A percentile compares a stretch with the other conserved stretches of the same genome.
Evolutionary conservation across 2,329 filamentous ascomycete genomes (phyloP).

Genomic region (Allantophomopsis lycopodina): DNA sequence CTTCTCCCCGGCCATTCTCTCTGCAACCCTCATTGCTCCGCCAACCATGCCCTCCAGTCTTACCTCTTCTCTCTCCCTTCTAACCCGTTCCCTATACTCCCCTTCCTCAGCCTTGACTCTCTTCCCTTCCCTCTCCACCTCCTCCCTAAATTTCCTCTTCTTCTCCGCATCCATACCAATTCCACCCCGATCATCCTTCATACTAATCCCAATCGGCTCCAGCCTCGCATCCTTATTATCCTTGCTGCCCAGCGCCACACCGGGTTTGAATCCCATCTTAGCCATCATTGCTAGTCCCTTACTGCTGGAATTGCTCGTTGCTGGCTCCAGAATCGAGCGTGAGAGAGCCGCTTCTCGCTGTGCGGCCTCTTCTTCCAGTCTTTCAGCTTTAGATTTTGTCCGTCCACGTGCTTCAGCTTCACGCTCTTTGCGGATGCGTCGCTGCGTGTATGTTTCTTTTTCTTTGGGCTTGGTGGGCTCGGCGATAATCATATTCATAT

Average conservation of each 20-base stretch:
- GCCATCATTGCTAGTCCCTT: constrained; percentile 97
- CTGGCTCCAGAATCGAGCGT: constrained; percentile 52
- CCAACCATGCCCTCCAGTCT: constrained; percentile 55
- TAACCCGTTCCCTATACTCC: constrained; percentile 61
- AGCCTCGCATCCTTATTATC: constrained; percentile 25
- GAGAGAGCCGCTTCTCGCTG: constrained; percentile 65
- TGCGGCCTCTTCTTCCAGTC: constrained; percentile 57
- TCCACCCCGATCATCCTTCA: constrained; percentile 71
- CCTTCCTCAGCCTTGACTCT: constrained; percentile 48
- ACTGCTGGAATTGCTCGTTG: constrained; percentile 40
- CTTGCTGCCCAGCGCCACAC: constrained; percentile 59
- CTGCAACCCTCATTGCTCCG: constrained; percentile 72
- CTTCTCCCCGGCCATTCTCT: constrained; percentile 42
- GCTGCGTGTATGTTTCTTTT: constrained; percentile 50
- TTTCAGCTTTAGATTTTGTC: constrained; percentile 71
- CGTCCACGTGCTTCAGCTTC: constrained; percentile 55
- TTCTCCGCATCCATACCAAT: constrained; percentile 75
- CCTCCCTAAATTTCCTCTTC: constrained; percentile 62
- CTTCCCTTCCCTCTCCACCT: constrained; percentile 43
- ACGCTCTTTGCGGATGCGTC: constrained; percentile 25
- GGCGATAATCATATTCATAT: constrained; percentile 89
- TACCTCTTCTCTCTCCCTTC: constrained; percentile 54
- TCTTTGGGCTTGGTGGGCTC: constrained; percentile 36
- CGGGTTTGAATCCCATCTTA: constrained; percentile 78
- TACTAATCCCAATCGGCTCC: constrained; percentile 62